Evolutionary conservation across 129 eudicot species (phyloP).

Genomic region (Tagetes erecta): DNA sequence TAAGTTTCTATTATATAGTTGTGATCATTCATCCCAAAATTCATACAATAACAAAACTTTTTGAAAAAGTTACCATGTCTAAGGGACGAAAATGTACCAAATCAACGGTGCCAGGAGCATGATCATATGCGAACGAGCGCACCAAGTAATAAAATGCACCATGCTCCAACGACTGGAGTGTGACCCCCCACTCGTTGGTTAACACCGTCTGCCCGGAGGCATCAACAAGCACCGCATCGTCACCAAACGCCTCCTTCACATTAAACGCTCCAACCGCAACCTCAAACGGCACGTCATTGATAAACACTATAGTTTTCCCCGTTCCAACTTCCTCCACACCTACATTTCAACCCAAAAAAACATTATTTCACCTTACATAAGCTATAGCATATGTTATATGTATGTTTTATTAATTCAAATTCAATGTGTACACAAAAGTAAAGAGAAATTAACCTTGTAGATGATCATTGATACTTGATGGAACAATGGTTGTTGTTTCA

Average conservation of each 20-base stretch:
- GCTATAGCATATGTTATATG: too few species aligned
- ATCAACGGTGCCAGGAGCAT: constrained; percentile 40
- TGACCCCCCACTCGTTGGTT: constrained; percentile 83
- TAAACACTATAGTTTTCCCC: constrained; percentile 66
- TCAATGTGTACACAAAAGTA: neutral
- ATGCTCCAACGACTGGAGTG: constrained; percentile 72
- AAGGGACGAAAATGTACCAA: constrained; percentile 38
- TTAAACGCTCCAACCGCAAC: constrained; percentile 65
- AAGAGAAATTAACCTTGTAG: constrained; percentile 48
- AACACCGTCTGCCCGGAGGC: constrained; percentile 66
- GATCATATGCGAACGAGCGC: constrained; percentile 41
- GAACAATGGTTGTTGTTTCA: constrained; percentile 27
- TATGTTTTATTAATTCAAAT: too few species aligned
- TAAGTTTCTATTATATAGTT: neutral
- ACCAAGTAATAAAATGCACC: constrained; percentile 71
- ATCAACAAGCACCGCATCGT: constrained; percentile 63
- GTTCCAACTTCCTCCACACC: constrained; percentile 45
- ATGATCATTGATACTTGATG: constrained; percentile 38
- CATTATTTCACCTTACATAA: neutral
- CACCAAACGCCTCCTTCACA: constrained; percentile 72
- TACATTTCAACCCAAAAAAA: constrained; percentile 20
- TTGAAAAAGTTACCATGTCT: neutral
- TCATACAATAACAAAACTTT: neutral
- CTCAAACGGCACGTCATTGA: constrained; percentile 77
- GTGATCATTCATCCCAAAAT: neutral